Percentiles rank a stretch among this genome's conserved stretches.
Evolutionary conservation across 495 filamentous ascomycete genomes (phyloP).

Genomic region (Lasiosphaeria ovina): DNA sequence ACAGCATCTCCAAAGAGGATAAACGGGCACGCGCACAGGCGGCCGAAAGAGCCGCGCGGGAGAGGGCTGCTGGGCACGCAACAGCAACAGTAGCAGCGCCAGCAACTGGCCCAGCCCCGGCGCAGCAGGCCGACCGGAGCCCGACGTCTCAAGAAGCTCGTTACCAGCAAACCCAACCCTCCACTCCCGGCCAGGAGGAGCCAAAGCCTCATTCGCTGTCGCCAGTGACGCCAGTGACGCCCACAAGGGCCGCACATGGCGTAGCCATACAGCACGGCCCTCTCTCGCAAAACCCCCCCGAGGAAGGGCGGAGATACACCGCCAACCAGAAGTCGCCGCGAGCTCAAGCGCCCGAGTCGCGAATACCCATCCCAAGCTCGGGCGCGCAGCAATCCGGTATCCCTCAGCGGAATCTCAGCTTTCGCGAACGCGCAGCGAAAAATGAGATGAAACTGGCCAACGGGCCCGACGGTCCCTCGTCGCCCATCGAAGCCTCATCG

Average conservation of each 20-base stretch:
- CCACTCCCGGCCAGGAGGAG: slow-evolving; percentile 13
- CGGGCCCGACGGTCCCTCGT: slow-evolving; percentile 17
- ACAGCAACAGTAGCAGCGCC: not conserved
- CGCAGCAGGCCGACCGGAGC: slow-evolving; percentile 18
- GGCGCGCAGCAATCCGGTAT: slow-evolving; percentile 27
- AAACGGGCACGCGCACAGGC: slow-evolving; percentile 78
- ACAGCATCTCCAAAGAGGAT: slow-evolving; percentile 88
- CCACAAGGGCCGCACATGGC: slow-evolving; percentile 18
- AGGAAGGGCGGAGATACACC: slow-evolving; percentile 32
- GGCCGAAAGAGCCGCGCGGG: slow-evolving; percentile 59
- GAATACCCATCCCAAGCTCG: slow-evolving; percentile 20
- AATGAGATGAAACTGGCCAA: slow-evolving; percentile 34
- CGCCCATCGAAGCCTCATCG: slow-evolving; percentile 18
- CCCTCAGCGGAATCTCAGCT: slow-evolving; percentile 49
- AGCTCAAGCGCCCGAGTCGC: slow-evolving; percentile 30
- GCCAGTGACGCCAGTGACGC: slow-evolving; percentile 20
- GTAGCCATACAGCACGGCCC: slow-evolving; percentile 25
- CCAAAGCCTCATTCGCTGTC: slow-evolving; percentile 1
- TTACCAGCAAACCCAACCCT: slow-evolving; percentile 19
- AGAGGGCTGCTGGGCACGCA: slow-evolving; percentile 36
- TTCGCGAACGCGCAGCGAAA: slow-evolving; percentile 47
- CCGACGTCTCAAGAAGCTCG: slow-evolving; percentile 24
- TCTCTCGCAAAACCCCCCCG: slow-evolving; percentile 36
- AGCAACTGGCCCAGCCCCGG: not conserved
- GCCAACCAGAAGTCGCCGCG: slow-evolving; percentile 26